Conservation (phyloP, 2,329 filamentous ascomycete genomes). For the Paecilomyces sp. region DNA sequence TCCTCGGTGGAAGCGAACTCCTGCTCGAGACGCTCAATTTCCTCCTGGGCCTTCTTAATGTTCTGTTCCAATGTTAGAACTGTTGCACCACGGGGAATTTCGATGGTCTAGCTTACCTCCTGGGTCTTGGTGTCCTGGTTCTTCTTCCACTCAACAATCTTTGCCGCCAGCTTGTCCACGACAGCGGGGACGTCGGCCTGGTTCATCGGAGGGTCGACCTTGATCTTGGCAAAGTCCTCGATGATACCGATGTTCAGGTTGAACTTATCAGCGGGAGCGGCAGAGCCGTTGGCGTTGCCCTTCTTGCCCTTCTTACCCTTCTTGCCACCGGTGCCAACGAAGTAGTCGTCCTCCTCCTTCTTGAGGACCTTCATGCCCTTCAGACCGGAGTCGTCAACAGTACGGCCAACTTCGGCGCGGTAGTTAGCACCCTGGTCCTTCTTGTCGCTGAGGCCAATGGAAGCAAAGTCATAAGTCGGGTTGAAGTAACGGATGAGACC, state of each 20-base stretch:
- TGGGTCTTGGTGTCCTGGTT: constrained; percentile 87
- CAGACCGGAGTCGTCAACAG: constrained; percentile 72
- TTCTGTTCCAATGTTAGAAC: constrained; percentile 56
- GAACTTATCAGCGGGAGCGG: constrained; percentile 55
- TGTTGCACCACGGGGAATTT: constrained; percentile 1
- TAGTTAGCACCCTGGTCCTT: constrained; percentile 57
- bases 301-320: constrained; percentile 88
- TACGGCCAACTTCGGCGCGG: constrained; percentile 71
- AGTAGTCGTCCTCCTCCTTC: constrained; percentile 89
- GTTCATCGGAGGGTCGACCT: constrained; percentile 81
- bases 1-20: constrained; percentile 56
- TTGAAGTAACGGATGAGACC: constrained; percentile 88
- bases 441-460: constrained; percentile 47
- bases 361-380: constrained; percentile 78
- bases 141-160: constrained; percentile 83
- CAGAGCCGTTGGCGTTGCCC: constrained; percentile 43
- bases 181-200: constrained; percentile 71
- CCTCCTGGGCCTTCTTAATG: constrained; percentile 91
- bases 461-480: constrained; percentile 64
- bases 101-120: constrained; percentile 57
- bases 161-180: constrained; percentile 84
- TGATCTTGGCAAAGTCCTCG: constrained; percentile 78
- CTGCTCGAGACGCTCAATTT: constrained; percentile 74
- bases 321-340: constrained; percentile 64
- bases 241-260: constrained; percentile 87